Evolutionary conservation across 1,139 yeast genomes (phyloP), one percentile per base, ranked within the genome.

Genomic region (Lodderomyces parapsilosis): DNA sequence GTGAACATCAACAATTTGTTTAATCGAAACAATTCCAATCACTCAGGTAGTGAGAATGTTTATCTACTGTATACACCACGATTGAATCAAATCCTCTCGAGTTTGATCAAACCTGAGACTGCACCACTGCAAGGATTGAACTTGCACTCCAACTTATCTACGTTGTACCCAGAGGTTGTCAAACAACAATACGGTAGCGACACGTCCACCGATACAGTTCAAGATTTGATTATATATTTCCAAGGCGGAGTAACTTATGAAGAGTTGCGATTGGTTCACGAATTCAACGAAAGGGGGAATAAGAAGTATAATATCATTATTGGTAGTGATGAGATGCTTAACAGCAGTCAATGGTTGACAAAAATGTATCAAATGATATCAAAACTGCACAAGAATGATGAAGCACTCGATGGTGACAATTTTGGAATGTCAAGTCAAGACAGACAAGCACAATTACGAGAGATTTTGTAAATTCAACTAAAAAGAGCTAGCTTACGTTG

Each of bases 161-260:
- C 73, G 22, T 55, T 78, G 37, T 68, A 73, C 37, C 76, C 77
- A 19, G 71, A 68, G 39, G 52, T 63, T 45, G 68, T 68, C 7
- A 46, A 61, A n/a, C 54, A 53, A 19, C 73, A 66, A 43, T 68
- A 66, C 46, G 73, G 74, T 1, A 47, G 42, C 8, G 15, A 17
- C 9, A 32, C 38, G 4, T 36, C 43, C 6, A 23, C 43, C 4
- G 49, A 50, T 6, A 61, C 72, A 39, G 76, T 87, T 1, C 94
- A 86, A 57, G 96, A 90, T 55, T 73, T 93, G 7, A 75, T 93
- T 11, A 76, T 93, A 1, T 93, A 86, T 59, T 71, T 91, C 45
- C 81, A 89, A 42, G 98, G 98, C 9, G 99, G 99, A 4, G 85
- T 80, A 2, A 93, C 98, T 0, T 90, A 81, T 58, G 98, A 91